A percentile compares a stretch with the other conserved stretches of the same genome.
Evolutionary conservation across 1,284 basidiomycete genomes (phyloP).

Genomic region (Rugosomyces carneus): DNA sequence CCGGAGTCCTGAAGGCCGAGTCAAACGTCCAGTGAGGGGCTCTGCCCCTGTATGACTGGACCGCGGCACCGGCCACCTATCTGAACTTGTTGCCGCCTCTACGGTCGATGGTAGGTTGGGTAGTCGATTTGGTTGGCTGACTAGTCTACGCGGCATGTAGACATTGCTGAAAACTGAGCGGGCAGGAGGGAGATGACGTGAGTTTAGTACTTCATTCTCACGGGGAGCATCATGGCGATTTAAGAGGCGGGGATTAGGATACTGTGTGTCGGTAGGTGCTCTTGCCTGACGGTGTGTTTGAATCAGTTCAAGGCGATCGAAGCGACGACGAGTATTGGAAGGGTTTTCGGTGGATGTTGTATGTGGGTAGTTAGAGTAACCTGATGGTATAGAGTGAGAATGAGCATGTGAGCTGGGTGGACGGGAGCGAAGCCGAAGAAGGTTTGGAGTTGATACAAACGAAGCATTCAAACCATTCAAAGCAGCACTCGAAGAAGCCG

Average conservation of each 20-base stretch:
- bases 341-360: not conserved
- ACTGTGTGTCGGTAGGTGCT: not conserved
- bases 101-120: not conserved
- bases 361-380: not conserved
- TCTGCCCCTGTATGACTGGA: not conserved
- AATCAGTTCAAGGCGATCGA: conserved; percentile 6
- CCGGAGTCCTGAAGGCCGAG: not conserved
- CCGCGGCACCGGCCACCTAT: not conserved
- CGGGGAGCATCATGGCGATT: not conserved
- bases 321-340: conserved; percentile 8
- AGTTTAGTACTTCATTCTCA: not conserved
- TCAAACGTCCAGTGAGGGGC: not conserved
- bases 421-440: conserved; percentile 10
- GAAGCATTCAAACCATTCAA: not conserved
- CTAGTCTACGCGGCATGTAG: not conserved
- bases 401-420: conserved; percentile 9
- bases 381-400: conserved; percentile 1
- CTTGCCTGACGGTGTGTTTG: conserved; percentile 8
- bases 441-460: conserved; percentile 3
- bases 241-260: not conserved
- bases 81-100: not conserved
- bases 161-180: not conserved
- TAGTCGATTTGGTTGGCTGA: not conserved
- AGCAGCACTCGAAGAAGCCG: not conserved
- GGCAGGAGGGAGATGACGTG: not conserved